Evolutionary conservation across 164 flowering plant species (phyloP).

Genomic region (Annona squamosa): DNA sequence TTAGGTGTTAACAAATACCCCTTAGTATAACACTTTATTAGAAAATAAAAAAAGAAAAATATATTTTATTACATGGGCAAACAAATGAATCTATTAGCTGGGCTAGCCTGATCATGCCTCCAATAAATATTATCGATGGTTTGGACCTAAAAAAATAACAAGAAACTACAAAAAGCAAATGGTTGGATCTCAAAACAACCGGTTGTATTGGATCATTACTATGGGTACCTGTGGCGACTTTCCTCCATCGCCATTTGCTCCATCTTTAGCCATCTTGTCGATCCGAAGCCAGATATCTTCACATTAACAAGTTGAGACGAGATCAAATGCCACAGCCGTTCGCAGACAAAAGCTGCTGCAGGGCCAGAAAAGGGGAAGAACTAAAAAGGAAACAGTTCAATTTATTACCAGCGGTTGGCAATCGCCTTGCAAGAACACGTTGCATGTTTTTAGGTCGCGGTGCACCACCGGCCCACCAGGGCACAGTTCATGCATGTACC

Average conservation of each 20-base stretch:
- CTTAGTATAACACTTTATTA: too few relatives aligned
- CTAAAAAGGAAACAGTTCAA: too few relatives aligned
- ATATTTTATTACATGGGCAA: too few relatives aligned
- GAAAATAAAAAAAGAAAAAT: too few relatives aligned
- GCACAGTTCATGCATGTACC: slow-evolving; percentile 44
- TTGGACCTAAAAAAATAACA: too few relatives aligned
- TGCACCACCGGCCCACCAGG: slow-evolving; percentile 35
- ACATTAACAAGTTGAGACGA: background rate
- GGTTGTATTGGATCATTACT: too few relatives aligned
- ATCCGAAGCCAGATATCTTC: slow-evolving; percentile 34
- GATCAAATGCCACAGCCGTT: background rate
- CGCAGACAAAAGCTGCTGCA: background rate
- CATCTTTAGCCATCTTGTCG: slow-evolving; percentile 29
- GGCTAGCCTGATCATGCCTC: too few relatives aligned
- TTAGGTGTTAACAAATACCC: too few relatives aligned
- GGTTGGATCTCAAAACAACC: too few relatives aligned
- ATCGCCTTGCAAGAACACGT: slow-evolving; percentile 20
- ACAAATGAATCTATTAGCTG: too few relatives aligned
- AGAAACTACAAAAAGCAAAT: too few relatives aligned
- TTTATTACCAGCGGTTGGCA: slow-evolving; percentile 27
- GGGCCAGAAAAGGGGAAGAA: background rate
- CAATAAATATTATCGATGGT: too few relatives aligned
- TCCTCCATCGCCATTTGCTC: slow-evolving; percentile 11
- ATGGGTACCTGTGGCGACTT: slow-evolving; percentile 17
- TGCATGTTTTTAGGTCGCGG: slow-evolving; percentile 20